A percentile compares a stretch with the other conserved stretches of the same genome.
These are phyloP conservation scores for Tylopilus rubrobrunneus DNA, from an alignment of 768 basidiomycete genomes.

Conservation along the genomic window DNA sequence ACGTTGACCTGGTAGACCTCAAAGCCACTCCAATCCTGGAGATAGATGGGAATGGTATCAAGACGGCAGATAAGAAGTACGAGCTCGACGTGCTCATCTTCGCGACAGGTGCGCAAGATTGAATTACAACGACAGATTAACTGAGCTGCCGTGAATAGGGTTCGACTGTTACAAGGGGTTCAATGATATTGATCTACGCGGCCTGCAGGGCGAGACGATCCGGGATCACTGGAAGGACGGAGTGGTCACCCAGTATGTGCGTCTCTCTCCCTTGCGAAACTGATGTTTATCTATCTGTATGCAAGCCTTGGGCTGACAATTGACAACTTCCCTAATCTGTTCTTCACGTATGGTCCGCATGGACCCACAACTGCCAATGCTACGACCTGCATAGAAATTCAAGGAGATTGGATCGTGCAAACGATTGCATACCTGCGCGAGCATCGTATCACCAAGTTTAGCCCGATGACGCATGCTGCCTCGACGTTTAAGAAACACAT, in stretches of 20 bases:
- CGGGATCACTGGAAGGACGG: not conserved
- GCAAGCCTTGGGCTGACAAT: not conserved
- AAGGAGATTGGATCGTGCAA: not conserved
- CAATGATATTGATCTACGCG: slow-evolving; percentile 9
- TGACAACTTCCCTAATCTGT: not conserved
- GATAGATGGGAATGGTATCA: slow-evolving; percentile 8
- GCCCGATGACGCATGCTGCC: not conserved
- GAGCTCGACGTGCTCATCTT: slow-evolving; percentile 13
- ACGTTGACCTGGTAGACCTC: slow-evolving; percentile 14
- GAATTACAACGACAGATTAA: not conserved
- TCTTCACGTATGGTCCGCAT: not conserved
- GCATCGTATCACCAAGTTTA: not conserved
- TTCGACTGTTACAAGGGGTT: slow-evolving; percentile 11
- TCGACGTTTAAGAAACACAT: not conserved
- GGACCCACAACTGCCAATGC: not conserved
- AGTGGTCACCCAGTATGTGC: not conserved
- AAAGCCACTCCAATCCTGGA: slow-evolving; percentile 8
- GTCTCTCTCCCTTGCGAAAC: not conserved
- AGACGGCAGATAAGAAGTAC: slow-evolving; percentile 4
- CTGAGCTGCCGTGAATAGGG: slow-evolving; percentile 1
- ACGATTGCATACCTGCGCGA: not conserved
- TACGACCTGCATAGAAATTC: not conserved
- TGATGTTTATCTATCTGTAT: not conserved
- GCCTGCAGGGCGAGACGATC: slow-evolving; percentile 3
- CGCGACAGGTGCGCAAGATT: slow-evolving; percentile 10